These are phyloP conservation scores for Gomphus sp. DNA, from an alignment of 1,284 basidiomycete species.

Conservation along the genomic window DNA sequence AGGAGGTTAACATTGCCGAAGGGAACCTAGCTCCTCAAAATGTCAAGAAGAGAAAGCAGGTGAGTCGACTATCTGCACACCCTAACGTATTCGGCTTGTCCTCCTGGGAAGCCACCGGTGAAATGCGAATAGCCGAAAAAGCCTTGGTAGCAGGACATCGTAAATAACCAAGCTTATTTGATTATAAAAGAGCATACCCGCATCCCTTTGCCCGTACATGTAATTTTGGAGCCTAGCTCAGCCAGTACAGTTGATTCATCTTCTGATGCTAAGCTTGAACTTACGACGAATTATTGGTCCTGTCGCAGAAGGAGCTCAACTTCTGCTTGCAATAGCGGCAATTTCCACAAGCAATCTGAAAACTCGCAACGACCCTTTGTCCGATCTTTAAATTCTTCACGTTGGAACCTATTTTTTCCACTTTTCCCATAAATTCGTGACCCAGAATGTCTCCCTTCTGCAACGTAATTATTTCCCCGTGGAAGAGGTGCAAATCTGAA, in stretches of 20 bases:
- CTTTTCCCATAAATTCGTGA: conserved; percentile 69
- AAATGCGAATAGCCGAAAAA: conserved; percentile 73
- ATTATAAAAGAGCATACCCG: conserved; percentile 23
- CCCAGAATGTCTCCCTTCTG: conserved; percentile 71
- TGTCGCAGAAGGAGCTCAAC: conserved; percentile 63
- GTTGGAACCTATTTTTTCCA: conserved; percentile 55
- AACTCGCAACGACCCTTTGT: conserved; percentile 65
- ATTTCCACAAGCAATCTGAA: conserved; percentile 70
- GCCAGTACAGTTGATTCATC: background rate
- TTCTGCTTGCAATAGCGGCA: conserved; percentile 70
- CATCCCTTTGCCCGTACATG: conserved; percentile 62
- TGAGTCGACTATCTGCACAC: conserved; percentile 6
- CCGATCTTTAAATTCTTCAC: conserved; percentile 52
- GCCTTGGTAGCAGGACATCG: conserved; percentile 15
- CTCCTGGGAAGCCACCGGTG: conserved; percentile 62
- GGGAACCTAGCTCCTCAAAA: conserved; percentile 38
- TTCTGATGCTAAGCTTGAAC: conserved; percentile 7
- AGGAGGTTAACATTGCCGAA: conserved; percentile 65
- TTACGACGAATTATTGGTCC: conserved; percentile 42
- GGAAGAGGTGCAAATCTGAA: conserved; percentile 53
- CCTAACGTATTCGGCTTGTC: conserved; percentile 53
- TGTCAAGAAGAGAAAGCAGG: conserved; percentile 14
- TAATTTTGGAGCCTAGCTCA: conserved; percentile 40
- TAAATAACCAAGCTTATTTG: background rate
- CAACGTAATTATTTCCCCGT: conserved; percentile 56